phyloP scores from a whole-genome alignment of 768 basidiomycete species.

The Auricularia auricula-judae region DNA sequence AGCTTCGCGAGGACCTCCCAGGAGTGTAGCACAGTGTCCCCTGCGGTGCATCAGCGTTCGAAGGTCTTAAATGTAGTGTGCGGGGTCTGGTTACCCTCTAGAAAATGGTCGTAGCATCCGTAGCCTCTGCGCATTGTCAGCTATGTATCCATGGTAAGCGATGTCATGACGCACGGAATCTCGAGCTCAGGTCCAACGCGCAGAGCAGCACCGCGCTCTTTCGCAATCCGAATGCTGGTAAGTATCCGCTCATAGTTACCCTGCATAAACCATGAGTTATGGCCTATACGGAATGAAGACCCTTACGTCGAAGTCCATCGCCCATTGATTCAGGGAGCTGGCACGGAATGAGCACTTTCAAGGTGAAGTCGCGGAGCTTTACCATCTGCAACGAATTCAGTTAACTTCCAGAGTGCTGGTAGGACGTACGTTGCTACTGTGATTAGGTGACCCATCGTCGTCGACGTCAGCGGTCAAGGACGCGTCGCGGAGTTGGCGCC shows the following conservation, averaged over 20 bases:
- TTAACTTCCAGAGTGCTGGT: neutral
- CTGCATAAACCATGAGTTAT: slow-evolving; percentile 26
- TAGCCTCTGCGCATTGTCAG: slow-evolving; percentile 54
- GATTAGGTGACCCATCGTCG: slow-evolving; percentile 68
- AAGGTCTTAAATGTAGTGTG: neutral
- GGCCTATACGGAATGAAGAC: neutral
- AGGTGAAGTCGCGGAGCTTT: neutral
- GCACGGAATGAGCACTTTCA: neutral
- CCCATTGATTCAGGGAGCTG: slow-evolving; percentile 95
- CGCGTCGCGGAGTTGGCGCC: neutral
- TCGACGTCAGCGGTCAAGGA: neutral
- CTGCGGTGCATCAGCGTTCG: slow-evolving; percentile 28
- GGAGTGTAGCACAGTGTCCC: slow-evolving; percentile 91
- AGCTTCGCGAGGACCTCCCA: slow-evolving; percentile 97
- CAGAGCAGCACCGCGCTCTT: slow-evolving; percentile 75
- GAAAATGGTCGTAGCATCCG: slow-evolving; percentile 94
- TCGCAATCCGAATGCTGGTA: slow-evolving; percentile 78
- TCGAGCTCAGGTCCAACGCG: slow-evolving; percentile 96
- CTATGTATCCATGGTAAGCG: neutral
- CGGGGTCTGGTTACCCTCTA: slow-evolving; percentile 58
- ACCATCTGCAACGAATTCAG: slow-evolving; percentile 5
- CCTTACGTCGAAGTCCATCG: slow-evolving; percentile 81
- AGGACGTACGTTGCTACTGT: slow-evolving; percentile 72
- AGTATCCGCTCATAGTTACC: slow-evolving; percentile 91
- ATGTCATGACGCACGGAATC: slow-evolving; percentile 56